Conservation (phyloP, 495 filamentous ascomycete species). For the Pseudomonodictys pantanalensis region DNA sequence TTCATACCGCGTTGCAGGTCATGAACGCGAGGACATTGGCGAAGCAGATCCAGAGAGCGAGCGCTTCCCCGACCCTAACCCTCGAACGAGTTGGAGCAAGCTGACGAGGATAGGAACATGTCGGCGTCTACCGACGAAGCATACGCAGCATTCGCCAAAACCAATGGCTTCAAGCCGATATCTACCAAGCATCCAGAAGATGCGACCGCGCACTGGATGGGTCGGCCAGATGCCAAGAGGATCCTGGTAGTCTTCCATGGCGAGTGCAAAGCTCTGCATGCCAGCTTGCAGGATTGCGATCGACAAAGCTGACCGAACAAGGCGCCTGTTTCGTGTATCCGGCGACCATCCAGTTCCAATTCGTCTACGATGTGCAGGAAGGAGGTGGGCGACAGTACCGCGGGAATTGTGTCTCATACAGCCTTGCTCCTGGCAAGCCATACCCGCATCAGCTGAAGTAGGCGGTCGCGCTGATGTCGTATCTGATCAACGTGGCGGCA, state of each 20-base stretch:
- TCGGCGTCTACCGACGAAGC: constrained; percentile 10
- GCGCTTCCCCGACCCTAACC: neutral
- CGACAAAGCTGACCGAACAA: constrained; percentile 6
- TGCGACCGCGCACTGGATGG: constrained; percentile 12
- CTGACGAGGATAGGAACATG: constrained; percentile 1
- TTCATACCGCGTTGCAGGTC: constrained; percentile 7
- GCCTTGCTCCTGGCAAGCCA: constrained; percentile 10
- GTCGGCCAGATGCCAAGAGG: constrained; percentile 7
- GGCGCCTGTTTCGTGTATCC: constrained; percentile 11
- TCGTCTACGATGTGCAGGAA: constrained; percentile 8
- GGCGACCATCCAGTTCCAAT: constrained; percentile 6
- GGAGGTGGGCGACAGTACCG: constrained; percentile 6
- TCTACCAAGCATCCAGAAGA: constrained; percentile 3
- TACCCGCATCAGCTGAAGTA: constrained; percentile 10
- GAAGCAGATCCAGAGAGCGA: constrained; percentile 9
- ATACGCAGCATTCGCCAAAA: constrained; percentile 10
- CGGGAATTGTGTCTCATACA: constrained; percentile 9
- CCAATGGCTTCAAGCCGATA: constrained; percentile 1
- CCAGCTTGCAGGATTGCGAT: neutral
- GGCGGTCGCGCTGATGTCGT: constrained; percentile 5
- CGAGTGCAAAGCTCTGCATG: constrained; percentile 1
- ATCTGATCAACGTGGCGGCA: constrained; percentile 7
- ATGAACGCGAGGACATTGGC: constrained; percentile 7
- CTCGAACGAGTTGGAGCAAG: neutral
- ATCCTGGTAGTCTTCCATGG: constrained; percentile 9